Evolutionary conservation across 495 filamentous ascomycete genomes (phyloP), one percentile per base, ranked within the genome.

Genomic region (Penicillium antarcticum): DNA sequence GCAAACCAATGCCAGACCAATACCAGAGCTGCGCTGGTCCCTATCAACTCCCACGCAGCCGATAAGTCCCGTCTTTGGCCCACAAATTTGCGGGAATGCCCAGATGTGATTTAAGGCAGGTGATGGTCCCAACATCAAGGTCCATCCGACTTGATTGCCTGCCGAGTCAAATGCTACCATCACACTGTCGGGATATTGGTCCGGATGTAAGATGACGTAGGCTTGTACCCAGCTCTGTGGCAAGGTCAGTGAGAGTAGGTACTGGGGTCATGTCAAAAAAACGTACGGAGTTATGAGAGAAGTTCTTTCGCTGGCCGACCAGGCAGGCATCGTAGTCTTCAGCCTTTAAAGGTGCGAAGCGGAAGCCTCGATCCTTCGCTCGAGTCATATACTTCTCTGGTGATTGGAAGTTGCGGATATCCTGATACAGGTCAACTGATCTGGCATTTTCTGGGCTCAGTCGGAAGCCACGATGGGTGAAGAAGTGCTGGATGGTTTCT

Each of bases 41-140:
- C 51, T 45, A 54, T 80, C 75, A 26, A 79, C 70, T 21, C 77
- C 77, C 8, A 80, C 77, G 43, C 69, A 73, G 1, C 71, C 77
- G 29, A 80, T 79, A 17, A 80, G 54, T 0, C 77, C 77, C 0
- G 76, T 78, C 13, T 72, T 65, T 13, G 72, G 66, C n/a, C 69
- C 67, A 16, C 69, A 73, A 0, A 74, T 62, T 18, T 72, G 66
- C 1, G 74, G 67, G 49, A 79, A 75, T 10, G 74, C 76, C 68
- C 77, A 79, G 16, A 58, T 48, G n/a, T 63, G 10, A 19, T 69
- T 61, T 5, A 78, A 44, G 2, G 63, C 21, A 4, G 58, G 23
- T 2, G 56, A 42, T 0, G 68, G 73, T 10, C 62, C 53, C 3
- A 77, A 66, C 76, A 79, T 79, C 24, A 80, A 42, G 1, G 76